Evolutionary conservation across 345 rosid species (phyloP), one percentile per base, ranked within the genome.

Genomic region (Nephelium lappaceum): DNA sequence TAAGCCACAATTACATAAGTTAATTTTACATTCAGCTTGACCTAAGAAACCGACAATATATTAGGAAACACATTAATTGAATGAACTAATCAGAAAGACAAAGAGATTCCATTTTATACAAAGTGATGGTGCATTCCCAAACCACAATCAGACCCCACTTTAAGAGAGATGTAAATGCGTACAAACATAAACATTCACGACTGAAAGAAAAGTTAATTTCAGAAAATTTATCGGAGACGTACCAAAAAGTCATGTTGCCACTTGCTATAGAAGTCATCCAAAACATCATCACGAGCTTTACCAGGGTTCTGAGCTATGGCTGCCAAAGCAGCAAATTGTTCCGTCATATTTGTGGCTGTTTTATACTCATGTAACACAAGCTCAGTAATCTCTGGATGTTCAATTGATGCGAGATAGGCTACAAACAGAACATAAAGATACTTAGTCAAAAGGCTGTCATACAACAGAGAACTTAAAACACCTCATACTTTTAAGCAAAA

Each of bases 241-340:
- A 97, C 99, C 97, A 97, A 76, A 84, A 77, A 97, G 77, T 97
- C 88, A 65, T 89, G 78, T 83, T 91, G 94, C 99, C 99, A 94
- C 85, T 94, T 93, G 87, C 64, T 78, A 69, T 92, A 93, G 86
- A 96, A 94, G 85, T 94, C 97, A 8, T 94, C 92, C 79, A 93
- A 85, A 67, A 85, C 89, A 23, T 94, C 93, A 64, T 94, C 98
- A 47, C 98, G 93, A 60, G 85, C 84, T 90, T 89, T 77, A 61
- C 97, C 96, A 58, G 97, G 97, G 38, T 67, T 90, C 84, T 92
- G 95, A 36, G 89, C 82, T 21, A 96, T 85, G 83, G 99, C 97
- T 51, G 92, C 95, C 90, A 96, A 85, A 83, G 99, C 97, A 41
- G 98, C 92, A 85, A 93, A 87, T 73, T 92, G 98, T 1, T 94